phyloP scores from a whole-genome alignment of 495 filamentous ascomycete species.

The Penicillium riverlandense region DNA sequence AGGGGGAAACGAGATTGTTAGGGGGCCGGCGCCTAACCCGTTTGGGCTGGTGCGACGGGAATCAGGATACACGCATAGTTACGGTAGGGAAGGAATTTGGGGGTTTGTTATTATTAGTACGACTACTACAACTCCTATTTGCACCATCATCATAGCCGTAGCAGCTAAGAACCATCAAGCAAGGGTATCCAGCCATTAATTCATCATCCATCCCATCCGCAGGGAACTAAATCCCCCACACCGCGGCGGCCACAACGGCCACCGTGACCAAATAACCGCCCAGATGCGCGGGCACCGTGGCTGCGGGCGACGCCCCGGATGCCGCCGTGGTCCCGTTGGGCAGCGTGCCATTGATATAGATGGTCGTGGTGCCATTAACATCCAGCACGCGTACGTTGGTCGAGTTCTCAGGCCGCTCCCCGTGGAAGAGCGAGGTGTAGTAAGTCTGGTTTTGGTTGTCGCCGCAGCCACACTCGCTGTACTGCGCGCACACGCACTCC shows the following conservation, averaged over 20 bases:
- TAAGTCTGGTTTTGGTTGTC: constrained; percentile 56
- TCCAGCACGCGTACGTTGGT: constrained; percentile 52
- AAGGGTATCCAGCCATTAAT: no score
- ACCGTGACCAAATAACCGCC: constrained; percentile 59
- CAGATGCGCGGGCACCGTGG: constrained; percentile 27
- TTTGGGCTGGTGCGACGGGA: no score
- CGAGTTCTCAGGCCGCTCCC: constrained; percentile 61
- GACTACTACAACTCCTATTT: no score
- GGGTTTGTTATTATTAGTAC: no score
- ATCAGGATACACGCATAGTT: background rate
- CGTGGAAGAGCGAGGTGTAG: constrained; percentile 52
- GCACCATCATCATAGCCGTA: no score
- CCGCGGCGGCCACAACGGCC: constrained; percentile 42
- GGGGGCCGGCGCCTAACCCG: no score
- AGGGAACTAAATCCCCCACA: constrained; percentile 27
- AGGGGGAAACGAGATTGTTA: no score
- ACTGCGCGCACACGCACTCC: constrained; percentile 64
- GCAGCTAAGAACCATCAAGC: no score
- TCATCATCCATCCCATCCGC: no score
- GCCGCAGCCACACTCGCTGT: constrained; percentile 75
- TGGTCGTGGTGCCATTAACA: constrained; percentile 67
- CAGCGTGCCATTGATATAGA: constrained; percentile 80
- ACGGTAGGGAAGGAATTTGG: background rate
- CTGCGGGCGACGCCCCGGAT: constrained; percentile 10
- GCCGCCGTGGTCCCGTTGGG: constrained; percentile 73